Evolutionary conservation across 1,284 basidiomycete genomes (phyloP), one percentile per base, ranked within the genome.

Genomic region (Gymnopus androsaceus): DNA sequence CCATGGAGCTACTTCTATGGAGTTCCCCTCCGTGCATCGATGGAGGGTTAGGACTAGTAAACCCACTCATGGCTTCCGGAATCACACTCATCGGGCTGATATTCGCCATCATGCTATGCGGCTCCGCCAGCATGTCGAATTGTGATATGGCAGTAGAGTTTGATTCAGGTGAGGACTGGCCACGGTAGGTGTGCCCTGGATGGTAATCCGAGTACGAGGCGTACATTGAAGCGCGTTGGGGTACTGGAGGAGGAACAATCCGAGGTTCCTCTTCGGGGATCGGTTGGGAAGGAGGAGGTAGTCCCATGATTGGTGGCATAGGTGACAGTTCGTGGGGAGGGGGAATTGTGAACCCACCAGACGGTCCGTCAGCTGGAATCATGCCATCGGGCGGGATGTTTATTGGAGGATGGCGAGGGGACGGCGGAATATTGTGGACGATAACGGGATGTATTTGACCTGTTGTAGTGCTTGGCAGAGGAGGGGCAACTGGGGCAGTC

Each of bases 351-450:
- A 57, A 54, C 27, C 28, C 34, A 31, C 40, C 34, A 30, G 40
- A 45, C 11, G 31, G 21, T 23, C 38, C 30, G 28, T 47, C 45
- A 41, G 47, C 15, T 9, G 56, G 56, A 41, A 57, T 57, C 44
- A 57, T 53, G 23, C 56, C 56, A 42, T 57, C 56, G 7, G 56
- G 56, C 12, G 56, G 56, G 14, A 57, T 54, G n/a, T 37, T 37
- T 2, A 34, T 34, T 14, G 46, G 51, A 27, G 51, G 56, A 21
- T 52, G 56, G 9, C 44, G 56, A 25, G 50, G 51, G 7, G 55
- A 53, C 19, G 25, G 6, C 2, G 56, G 56, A n/a, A 48, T n/a
- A 31, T 57, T 52, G 45, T 57, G 56, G 25, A 49, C 21, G 6
- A 49, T 53, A 12, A 49, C 40, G 25, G 56, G 56, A 17, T 48